phyloP scores from a whole-genome alignment of 345 rosid genomes.

The Dipteronia dyeriana region DNA sequence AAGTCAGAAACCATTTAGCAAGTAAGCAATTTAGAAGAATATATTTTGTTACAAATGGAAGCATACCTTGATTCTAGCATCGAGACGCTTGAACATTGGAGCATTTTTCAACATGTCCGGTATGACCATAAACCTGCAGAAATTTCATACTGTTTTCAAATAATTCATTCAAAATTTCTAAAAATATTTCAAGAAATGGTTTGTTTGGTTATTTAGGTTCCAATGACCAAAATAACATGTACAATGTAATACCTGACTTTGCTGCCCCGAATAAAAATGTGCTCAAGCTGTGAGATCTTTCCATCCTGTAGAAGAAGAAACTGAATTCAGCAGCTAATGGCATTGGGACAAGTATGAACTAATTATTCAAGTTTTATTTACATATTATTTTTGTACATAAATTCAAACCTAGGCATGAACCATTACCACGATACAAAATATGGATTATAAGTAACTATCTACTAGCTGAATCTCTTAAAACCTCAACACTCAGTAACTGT shows the following conservation, averaged over 20 bases:
- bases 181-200: not conserved
- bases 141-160: conserved; percentile 14
- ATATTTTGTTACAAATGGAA: conserved; percentile 9
- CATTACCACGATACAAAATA: not conserved
- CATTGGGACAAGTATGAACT: too few species aligned
- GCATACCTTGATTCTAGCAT: conserved; percentile 76
- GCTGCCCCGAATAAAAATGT: conserved; percentile 94
- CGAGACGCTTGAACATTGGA: conserved; percentile 95
- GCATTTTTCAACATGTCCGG: conserved; percentile 99
- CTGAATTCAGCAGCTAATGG: not conserved
- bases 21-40: conserved; percentile 1
- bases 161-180: not conserved
- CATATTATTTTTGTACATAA: not conserved
- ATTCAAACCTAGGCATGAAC: not conserved
- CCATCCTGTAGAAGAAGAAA: conserved; percentile 66
- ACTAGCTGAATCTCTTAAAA: not conserved
- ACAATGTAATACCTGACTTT: conserved; percentile 78
- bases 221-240: not conserved
- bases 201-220: not conserved
- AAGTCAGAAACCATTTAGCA: conserved; percentile 3
- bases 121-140: conserved; percentile 93
- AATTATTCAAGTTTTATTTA: not conserved
- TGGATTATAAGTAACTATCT: not conserved
- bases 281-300: conserved; percentile 95
- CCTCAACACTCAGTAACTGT: not conserved